A percentile compares a stretch with the other conserved stretches of the same genome.
These are phyloP conservation scores for Schizonepeta tenuifolia DNA, from an alignment of 257 asterid genomes.

Conservation along the genomic window DNA sequence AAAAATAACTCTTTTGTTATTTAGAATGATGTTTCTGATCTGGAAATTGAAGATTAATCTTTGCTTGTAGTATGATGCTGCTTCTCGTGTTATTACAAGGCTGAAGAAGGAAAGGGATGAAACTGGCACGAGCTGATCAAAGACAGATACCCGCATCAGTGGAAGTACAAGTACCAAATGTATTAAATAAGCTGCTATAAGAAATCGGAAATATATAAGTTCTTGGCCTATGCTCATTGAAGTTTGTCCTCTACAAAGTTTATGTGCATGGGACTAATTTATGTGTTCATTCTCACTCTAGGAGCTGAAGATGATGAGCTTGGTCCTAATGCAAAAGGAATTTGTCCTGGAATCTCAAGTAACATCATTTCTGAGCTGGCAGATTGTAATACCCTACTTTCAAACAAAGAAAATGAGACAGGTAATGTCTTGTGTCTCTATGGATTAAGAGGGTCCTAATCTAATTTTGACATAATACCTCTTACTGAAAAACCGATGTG, in stretches of 20 bases:
- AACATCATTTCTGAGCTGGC: constrained; percentile 79
- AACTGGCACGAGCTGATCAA: constrained; percentile 71
- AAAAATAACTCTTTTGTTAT: constrained; percentile 33
- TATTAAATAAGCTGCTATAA: constrained; percentile 50
- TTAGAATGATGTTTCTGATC: constrained; percentile 3
- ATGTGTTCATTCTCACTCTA: constrained; percentile 30
- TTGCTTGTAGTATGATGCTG: constrained; percentile 88
- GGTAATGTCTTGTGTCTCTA: constrained; percentile 46
- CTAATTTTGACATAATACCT: neutral
- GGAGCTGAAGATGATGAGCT: constrained; percentile 77
- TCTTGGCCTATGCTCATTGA: constrained; percentile 22
- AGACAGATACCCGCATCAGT: constrained; percentile 70
- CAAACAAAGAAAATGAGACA: constrained; percentile 91
- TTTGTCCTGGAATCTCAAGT: constrained; percentile 77
- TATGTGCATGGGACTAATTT: neutral
- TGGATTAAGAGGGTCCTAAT: constrained; percentile 8
- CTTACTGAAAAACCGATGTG: neutral
- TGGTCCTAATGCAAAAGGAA: constrained; percentile 72
- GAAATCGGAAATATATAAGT: constrained; percentile 99
- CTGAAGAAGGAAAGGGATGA: constrained; percentile 96
- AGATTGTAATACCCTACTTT: constrained; percentile 80
- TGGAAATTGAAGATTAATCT: neutral
- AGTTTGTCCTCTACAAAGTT: neutral
- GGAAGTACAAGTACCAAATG: constrained; percentile 42
- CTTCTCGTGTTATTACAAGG: constrained; percentile 99